phyloP scores from a whole-genome alignment of 495 filamentous ascomycete species.

The Aspergillus nanangensis region DNA sequence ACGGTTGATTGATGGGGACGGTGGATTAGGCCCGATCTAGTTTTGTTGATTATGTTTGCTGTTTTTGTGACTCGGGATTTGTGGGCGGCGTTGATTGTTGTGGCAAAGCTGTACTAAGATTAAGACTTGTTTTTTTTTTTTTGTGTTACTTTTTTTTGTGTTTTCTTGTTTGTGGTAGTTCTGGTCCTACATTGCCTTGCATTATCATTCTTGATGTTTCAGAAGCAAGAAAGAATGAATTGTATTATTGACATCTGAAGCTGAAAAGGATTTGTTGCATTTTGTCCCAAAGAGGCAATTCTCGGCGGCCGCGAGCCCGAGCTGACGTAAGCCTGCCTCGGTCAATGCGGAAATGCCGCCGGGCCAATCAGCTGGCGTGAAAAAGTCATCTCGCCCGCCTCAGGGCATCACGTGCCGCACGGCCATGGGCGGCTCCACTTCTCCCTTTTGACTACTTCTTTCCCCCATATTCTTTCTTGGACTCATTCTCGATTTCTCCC shows the following conservation, averaged over 20 bases:
- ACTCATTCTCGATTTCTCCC: slow-evolving; percentile 2
- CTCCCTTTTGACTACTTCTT: too few relatives aligned
- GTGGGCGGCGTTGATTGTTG: slow-evolving; percentile 25
- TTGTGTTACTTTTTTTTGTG: not conserved
- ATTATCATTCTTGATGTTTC: not conserved
- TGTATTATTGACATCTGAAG: not conserved
- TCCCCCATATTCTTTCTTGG: not conserved
- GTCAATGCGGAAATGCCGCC: too few relatives aligned
- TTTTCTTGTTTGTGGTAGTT: not conserved
- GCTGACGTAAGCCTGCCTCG: too few relatives aligned
- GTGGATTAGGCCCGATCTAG: slow-evolving; percentile 25
- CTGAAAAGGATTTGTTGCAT: not conserved
- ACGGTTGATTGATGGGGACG: slow-evolving; percentile 78
- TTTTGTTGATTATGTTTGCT: not conserved
- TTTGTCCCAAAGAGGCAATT: not conserved
- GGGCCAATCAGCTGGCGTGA: too few relatives aligned
- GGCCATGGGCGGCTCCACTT: too few relatives aligned
- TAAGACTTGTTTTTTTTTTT: not conserved
- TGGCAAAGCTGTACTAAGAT: not conserved
- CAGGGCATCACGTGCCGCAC: too few relatives aligned
- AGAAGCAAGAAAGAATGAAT: too few relatives aligned
- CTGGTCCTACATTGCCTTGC: not conserved
- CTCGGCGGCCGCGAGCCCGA: not conserved
- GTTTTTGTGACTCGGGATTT: slow-evolving; percentile 24
- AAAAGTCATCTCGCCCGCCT: too few relatives aligned